phyloP scores from a whole-genome alignment of 1,139 yeast genomes.

The Yamadazyma trypodendri region DNA sequence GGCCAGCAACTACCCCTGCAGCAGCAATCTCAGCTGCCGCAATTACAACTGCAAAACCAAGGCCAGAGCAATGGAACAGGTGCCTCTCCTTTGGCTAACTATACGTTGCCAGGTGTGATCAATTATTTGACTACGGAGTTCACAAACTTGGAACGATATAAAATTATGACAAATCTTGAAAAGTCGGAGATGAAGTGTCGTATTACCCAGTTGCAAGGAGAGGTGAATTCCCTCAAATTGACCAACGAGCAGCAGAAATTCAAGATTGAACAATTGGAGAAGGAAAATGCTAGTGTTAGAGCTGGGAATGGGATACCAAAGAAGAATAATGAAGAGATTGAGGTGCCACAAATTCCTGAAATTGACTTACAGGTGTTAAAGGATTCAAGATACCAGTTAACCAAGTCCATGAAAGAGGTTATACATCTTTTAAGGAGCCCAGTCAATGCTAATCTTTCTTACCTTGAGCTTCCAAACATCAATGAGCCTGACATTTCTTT shows the following conservation, averaged over 20 bases:
- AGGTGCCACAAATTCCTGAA: conserved; percentile 28
- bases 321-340: not conserved
- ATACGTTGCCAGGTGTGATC: conserved; percentile 65
- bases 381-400: conserved; percentile 38
- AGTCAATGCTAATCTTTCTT: conserved; percentile 15
- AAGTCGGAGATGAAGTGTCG: conserved; percentile 55
- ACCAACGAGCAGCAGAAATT: conserved; percentile 35
- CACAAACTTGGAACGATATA: conserved; percentile 56
- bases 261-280: conserved; percentile 30
- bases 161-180: conserved; percentile 56
- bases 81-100: conserved; percentile 29
- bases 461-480: conserved; percentile 15
- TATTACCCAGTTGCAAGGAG: conserved; percentile 55
- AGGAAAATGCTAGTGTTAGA: conserved; percentile 9
- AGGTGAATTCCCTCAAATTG: conserved; percentile 44
- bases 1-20: conserved; percentile 11
- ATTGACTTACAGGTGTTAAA: conserved; percentile 41
- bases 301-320: conserved; percentile 2
- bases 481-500: conserved; percentile 14
- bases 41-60: conserved; percentile 4
- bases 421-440: conserved; percentile 42
- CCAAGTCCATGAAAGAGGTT: conserved; percentile 44
- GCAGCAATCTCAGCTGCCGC: conserved; percentile 10
- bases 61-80: not conserved
- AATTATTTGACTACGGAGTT: conserved; percentile 61